Evolutionary conservation across 805 yeast genomes (phyloP), one percentile per base, ranked within the genome.

Genomic region (Teunomyces barrocoloradensis): DNA sequence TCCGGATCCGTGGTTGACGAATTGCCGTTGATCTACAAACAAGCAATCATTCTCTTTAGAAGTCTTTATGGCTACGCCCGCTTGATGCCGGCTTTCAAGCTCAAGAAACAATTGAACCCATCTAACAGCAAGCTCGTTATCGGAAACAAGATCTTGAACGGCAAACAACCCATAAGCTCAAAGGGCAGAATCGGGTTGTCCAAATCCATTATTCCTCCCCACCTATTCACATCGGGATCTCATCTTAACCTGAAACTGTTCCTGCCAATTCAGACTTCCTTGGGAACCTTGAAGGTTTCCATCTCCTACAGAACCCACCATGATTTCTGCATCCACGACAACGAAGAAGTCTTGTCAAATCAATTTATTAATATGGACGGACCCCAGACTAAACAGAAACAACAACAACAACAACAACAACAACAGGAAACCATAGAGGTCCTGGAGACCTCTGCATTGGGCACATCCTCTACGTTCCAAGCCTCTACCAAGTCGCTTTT

Each of bases 171-270:
- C 0, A 87, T 91, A 25, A 74, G 83, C 9, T 85, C 95, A 1
- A 84, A 83, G 60, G 96, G 96, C 2, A 71, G 97, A 51, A 79
- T 90, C 20, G 97, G 97, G 0, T 73, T 92, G 45, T 84, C 92
- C 51, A 85, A 86, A 61, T 70, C 84, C 3, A 76, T 85, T 2
- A 76, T 82, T 47, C 80, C 65, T 50, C 71, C 62, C 46, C 71
- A 66, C 45, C 58, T 64, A 64, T 58, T 64, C 15, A 49, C 59
- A 15, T 52, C 66, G 1, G 68, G 66, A 27, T 68, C 81, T 13
- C 88, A 85, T 57, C 68, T 86, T 49, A 75, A 74, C 21, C 86
- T 84, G 43, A 81, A 81, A 56, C 74, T 74, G 46, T 78, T 94
- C 46, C 76, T 80, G 4, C 89, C 96, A 0, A 80, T 94, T 2